Evolutionary conservation across 768 basidiomycete genomes (phyloP).

Genomic region (Tricholoma bakamatsutake): DNA sequence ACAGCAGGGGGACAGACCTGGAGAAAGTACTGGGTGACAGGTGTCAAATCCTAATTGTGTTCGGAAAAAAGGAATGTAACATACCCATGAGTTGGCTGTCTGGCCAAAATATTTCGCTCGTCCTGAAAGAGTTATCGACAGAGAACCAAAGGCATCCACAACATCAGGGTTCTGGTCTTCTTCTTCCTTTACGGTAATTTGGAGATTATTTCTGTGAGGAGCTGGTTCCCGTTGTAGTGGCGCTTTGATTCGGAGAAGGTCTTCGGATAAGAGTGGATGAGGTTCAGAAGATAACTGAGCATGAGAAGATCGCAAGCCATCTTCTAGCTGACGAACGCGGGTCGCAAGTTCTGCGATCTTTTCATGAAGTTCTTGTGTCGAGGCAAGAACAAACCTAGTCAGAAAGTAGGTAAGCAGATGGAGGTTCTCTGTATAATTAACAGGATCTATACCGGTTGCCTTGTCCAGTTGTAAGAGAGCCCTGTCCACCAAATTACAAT

Average conservation of each 20-base stretch:
- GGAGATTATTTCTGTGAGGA: conserved; percentile 30
- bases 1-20: conserved; percentile 34
- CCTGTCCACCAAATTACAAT: conserved; percentile 27
- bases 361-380: conserved; percentile 76
- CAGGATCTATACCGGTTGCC: conserved; percentile 57
- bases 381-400: conserved; percentile 68
- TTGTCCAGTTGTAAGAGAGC: conserved; percentile 75
- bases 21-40: conserved; percentile 54
- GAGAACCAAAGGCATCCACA: conserved; percentile 74
- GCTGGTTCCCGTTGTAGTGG: conserved; percentile 67
- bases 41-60: conserved; percentile 6
- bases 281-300: conserved; percentile 48
- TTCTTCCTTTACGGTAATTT: conserved; percentile 49
- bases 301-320: conserved; percentile 58
- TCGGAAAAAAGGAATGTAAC: conserved; percentile 18
- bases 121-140: conserved; percentile 69
- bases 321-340: conserved; percentile 75
- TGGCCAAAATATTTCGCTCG: conserved; percentile 73
- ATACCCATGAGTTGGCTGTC: conserved; percentile 72
- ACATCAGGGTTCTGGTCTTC: conserved; percentile 54
- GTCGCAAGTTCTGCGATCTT: conserved; percentile 70
- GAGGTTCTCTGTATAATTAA: neutral
- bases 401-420: conserved; percentile 2
- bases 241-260: conserved; percentile 69
- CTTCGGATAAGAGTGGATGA: conserved; percentile 67